Percentiles rank a stretch among this genome's conserved stretches.
Conservation (phyloP, 164 flowering plant genomes). For the Paratinospora sagittata region DNA sequence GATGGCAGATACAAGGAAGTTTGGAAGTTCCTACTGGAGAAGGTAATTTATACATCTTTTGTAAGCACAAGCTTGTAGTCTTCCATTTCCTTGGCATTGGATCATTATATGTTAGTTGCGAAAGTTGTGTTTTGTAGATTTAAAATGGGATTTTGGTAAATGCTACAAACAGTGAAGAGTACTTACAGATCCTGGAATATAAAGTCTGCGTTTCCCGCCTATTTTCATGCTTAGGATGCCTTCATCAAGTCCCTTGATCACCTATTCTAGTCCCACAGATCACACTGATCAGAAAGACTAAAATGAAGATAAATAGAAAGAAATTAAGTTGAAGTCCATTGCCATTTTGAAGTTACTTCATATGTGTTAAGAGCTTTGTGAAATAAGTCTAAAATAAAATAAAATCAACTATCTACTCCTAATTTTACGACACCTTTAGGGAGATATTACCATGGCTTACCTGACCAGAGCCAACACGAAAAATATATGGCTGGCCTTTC, state of each 20-base stretch:
- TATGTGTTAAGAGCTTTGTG: no score
- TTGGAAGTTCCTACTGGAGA: not conserved
- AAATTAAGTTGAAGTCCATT: no score
- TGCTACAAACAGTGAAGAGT: not conserved
- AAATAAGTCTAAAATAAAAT: no score
- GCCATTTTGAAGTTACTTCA: no score
- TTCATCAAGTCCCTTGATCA: constrained; percentile 95
- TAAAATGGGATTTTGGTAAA: no score
- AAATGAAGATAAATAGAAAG: no score
- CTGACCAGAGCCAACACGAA: constrained; percentile 95
- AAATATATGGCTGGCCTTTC: constrained; percentile 74
- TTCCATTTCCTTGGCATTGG: not conserved
- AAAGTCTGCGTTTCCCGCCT: constrained; percentile 88
- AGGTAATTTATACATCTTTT: not conserved
- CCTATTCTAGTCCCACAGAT: constrained; percentile 40
- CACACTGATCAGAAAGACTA: constrained; percentile 2
- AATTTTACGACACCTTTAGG: not conserved
- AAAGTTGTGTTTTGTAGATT: no score
- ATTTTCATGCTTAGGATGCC: constrained; percentile 82
- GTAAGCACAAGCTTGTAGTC: not conserved
- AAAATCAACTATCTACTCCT: not conserved
- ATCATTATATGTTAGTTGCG: no score
- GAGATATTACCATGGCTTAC: constrained; percentile 28
- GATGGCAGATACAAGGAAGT: not conserved
- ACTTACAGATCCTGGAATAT: constrained; percentile 90